phyloP scores from a whole-genome alignment of 768 basidiomycete species.

The Suillus spraguei region DNA sequence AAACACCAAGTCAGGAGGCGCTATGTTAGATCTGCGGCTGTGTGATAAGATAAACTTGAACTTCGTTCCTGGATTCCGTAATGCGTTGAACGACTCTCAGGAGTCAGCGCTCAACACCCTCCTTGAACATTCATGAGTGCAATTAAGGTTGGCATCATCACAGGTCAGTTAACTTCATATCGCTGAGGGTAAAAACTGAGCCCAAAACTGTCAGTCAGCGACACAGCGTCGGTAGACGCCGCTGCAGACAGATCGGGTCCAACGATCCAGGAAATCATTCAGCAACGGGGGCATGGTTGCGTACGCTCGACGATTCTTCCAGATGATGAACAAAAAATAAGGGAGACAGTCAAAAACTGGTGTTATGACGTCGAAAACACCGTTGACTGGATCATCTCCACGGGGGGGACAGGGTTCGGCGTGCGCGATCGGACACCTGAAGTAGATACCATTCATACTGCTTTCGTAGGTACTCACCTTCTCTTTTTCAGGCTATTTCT shows the following conservation, averaged over 20 bases:
- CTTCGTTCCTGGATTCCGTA: no score
- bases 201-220: conserved; percentile 55
- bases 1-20: conserved; percentile 35
- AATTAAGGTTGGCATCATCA: conserved; percentile 28
- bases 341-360: conserved; percentile 48
- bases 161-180: conserved; percentile 22
- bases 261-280: conserved; percentile 54
- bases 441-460: conserved; percentile 39
- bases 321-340: conserved; percentile 63
- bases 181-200: conserved; percentile 3
- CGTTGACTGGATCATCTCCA: conserved; percentile 80
- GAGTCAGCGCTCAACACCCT: neutral
- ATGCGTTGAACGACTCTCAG: neutral
- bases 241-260: conserved; percentile 69
- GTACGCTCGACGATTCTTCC: conserved; percentile 53
- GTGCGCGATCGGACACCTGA: conserved; percentile 82
- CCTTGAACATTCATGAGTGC: conserved; percentile 22
- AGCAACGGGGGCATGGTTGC: conserved; percentile 39
- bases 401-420: conserved; percentile 89
- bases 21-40: neutral
- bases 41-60: neutral
- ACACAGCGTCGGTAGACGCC: conserved; percentile 56
- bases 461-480: neutral
- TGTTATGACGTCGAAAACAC: conserved; percentile 34
- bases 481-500: conserved; percentile 50